Conservation (phyloP, 2,329 filamentous ascomycete genomes). For the Fusarium multiceps region DNA sequence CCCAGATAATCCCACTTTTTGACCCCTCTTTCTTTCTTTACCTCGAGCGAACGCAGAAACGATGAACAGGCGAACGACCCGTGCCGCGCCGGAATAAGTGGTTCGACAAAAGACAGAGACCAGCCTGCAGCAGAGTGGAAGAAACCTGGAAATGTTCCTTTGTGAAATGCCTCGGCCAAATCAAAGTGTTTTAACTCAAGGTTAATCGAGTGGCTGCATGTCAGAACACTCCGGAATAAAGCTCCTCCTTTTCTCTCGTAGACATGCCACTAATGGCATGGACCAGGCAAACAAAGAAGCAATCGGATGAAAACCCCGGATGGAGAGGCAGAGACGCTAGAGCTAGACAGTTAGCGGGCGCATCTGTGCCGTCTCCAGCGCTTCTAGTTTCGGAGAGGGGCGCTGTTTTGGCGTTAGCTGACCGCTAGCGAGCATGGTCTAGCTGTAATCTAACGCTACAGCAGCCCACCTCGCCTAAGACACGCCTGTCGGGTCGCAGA, state of each 20-base stretch:
- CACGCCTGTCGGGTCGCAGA: too few relatives aligned
- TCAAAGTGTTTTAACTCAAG: background rate
- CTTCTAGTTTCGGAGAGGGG: background rate
- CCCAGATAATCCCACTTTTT: background rate
- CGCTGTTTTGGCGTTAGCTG: background rate
- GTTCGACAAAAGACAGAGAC: background rate
- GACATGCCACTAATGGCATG: background rate
- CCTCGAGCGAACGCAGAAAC: background rate
- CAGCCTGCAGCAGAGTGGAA: background rate
- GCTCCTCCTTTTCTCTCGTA: background rate
- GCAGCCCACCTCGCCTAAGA: background rate
- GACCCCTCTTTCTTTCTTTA: conserved; percentile 1
- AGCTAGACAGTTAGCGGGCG: background rate
- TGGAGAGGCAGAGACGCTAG: background rate
- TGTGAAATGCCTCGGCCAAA: background rate
- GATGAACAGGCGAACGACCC: background rate
- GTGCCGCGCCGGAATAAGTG: conserved; percentile 20
- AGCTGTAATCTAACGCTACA: background rate
- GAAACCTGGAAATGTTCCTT: background rate
- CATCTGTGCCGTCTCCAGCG: background rate
- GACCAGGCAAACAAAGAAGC: background rate
- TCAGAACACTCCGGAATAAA: background rate
- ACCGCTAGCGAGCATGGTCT: background rate
- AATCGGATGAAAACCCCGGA: background rate
- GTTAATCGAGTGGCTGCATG: background rate